A percentile compares a stretch with the other conserved stretches of the same genome.
phyloP scores from a whole-genome alignment of 2,329 filamentous ascomycete species.

The Botryotinia globosa region DNA sequence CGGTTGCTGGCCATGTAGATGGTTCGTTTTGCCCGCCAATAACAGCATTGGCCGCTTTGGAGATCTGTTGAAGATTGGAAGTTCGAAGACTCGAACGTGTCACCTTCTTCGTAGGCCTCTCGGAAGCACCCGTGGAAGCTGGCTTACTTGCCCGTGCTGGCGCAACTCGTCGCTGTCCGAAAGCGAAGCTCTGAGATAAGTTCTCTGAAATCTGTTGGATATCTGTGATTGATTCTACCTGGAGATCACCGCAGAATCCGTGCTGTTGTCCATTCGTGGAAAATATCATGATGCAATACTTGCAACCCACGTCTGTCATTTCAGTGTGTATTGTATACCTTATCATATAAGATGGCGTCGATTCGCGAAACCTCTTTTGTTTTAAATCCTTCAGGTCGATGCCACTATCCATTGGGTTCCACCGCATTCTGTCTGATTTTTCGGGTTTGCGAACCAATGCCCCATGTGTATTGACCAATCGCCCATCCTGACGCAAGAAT shows the following conservation, averaged over 20 bases:
- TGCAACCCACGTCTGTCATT: not conserved
- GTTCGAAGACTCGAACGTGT: not conserved
- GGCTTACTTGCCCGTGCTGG: not conserved
- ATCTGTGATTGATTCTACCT: not conserved
- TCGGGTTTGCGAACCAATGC: not conserved
- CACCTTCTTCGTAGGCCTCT: not conserved
- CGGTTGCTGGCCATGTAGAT: not conserved
- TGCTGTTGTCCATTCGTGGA: not conserved
- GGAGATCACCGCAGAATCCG: not conserved
- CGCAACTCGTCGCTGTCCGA: not conserved
- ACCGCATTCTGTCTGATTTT: not conserved
- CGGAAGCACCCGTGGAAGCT: not conserved
- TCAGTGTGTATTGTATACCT: not conserved
- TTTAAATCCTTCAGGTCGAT: not conserved
- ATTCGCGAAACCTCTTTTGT: not conserved
- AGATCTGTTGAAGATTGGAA: not conserved
- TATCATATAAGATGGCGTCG: not conserved
- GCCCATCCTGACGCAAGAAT: not conserved
- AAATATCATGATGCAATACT: not conserved
- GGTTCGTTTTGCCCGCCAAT: no score
- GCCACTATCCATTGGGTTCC: not conserved
- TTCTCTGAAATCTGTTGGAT: constrained; percentile 5
- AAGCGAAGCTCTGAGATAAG: not conserved
- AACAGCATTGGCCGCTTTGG: not conserved
- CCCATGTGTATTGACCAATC: not conserved